These are phyloP conservation scores for Schizophyllum amplum DNA, from an alignment of 1,284 basidiomycete species.

Conservation along the genomic window DNA sequence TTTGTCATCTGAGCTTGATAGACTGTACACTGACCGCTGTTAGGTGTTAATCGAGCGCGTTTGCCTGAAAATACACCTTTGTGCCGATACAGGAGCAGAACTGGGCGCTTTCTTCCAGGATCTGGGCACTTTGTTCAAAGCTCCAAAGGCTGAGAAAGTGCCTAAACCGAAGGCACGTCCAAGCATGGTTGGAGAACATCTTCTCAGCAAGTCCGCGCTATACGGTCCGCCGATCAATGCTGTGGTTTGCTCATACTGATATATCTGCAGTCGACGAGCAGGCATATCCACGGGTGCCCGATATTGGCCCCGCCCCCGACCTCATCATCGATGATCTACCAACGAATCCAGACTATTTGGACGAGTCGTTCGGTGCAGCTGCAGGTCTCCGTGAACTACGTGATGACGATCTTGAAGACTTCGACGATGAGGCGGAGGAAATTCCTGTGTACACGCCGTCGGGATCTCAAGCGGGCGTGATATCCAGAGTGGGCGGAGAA, in stretches of 20 bases:
- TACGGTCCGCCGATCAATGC: background rate
- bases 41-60: conserved; percentile 43
- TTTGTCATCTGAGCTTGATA: background rate
- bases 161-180: conserved; percentile 16
- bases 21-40: background rate
- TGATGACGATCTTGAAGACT: conserved; percentile 67
- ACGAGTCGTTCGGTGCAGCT: conserved; percentile 70
- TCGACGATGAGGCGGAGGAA: conserved; percentile 37
- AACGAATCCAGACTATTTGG: conserved; percentile 81
- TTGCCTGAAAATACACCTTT: conserved; percentile 48
- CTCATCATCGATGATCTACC: conserved; percentile 91
- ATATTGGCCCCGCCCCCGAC: conserved; percentile 73
- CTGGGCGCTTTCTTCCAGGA: conserved; percentile 45
- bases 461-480: conserved; percentile 32
- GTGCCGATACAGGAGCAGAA: conserved; percentile 58
- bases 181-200: conserved; percentile 24
- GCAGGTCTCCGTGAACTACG: conserved; percentile 66
- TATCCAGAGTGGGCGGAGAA: conserved; percentile 71
- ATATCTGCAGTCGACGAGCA: conserved; percentile 78
- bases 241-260: background rate
- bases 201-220: background rate
- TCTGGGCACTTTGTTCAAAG: conserved; percentile 32
- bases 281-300: conserved; percentile 70
- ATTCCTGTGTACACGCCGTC: conserved; percentile 19
- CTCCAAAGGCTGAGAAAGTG: conserved; percentile 25